Evolutionary conservation across 2,329 filamentous ascomycete genomes (phyloP).

Genomic region (Ophiostoma ulmi): DNA sequence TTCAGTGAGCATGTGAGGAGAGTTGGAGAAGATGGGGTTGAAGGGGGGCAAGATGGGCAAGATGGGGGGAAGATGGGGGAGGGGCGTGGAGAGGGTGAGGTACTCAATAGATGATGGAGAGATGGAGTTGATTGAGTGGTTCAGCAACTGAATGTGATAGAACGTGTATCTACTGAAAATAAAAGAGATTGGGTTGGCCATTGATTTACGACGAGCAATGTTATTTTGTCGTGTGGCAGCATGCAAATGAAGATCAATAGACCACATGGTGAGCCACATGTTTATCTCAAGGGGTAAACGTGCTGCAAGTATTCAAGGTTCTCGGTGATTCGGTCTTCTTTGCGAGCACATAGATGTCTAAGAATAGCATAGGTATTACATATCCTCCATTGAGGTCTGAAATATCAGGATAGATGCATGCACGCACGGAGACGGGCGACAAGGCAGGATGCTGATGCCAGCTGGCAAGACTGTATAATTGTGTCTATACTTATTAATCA

Average conservation of each 20-base stretch:
- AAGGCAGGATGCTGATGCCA: background rate
- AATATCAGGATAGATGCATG: background rate
- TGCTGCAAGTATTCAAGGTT: background rate
- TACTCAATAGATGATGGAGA: background rate
- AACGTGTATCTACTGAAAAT: background rate
- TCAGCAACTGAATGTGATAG: background rate
- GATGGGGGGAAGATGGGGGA: conserved; percentile 6
- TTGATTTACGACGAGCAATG: background rate
- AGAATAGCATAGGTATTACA: background rate
- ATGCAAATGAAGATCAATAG: background rate
- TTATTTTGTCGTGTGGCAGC: background rate
- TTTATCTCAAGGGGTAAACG: background rate
- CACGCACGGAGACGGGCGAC: background rate
- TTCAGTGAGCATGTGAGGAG: background rate
- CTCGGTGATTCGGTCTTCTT: background rate
- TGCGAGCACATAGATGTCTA: background rate
- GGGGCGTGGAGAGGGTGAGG: background rate
- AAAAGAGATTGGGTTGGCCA: background rate
- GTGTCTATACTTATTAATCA: background rate
- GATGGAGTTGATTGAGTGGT: background rate
- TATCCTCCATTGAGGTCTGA: background rate
- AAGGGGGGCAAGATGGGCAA: background rate
- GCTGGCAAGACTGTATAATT: background rate
- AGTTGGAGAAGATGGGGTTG: conserved; percentile 6
- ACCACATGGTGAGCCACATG: background rate